Conservation (phyloP, 768 basidiomycete genomes). For the Kwoniella pini region DNA sequence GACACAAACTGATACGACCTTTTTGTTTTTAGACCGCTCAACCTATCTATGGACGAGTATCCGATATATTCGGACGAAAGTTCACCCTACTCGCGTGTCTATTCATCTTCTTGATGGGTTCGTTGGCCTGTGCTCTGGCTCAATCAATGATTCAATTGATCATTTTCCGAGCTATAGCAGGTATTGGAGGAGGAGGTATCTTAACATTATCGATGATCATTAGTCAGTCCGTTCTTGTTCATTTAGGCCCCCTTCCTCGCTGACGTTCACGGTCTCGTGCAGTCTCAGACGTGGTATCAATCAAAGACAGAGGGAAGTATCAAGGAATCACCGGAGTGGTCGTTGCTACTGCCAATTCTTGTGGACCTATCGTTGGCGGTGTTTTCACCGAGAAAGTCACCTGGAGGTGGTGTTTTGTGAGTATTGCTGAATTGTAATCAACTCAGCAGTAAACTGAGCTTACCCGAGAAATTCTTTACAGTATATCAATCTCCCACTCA, state of each 20-base stretch:
- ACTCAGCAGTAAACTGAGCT: constrained; percentile 3
- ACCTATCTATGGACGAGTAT: constrained; percentile 56
- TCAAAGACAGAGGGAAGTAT: constrained; percentile 68
- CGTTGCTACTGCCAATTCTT: constrained; percentile 64
- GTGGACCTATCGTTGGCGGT: constrained; percentile 71
- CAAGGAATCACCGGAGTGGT: constrained; percentile 71
- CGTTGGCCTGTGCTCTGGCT: constrained; percentile 68
- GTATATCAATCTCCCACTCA: constrained; percentile 69
- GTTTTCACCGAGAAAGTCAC: constrained; percentile 64
- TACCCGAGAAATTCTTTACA: constrained; percentile 11
- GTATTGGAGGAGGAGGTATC: constrained; percentile 71
- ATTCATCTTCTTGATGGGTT: constrained; percentile 67
- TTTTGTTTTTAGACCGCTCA: constrained; percentile 59
- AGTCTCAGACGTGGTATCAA: constrained; percentile 67
- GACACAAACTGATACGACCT: not conserved
- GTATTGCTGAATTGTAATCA: too few relatives aligned
- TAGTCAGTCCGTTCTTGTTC: constrained; percentile 54
- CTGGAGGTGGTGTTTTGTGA: constrained; percentile 71
- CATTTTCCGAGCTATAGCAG: constrained; percentile 67
- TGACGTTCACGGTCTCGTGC: too few relatives aligned
- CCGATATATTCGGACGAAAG: constrained; percentile 61
- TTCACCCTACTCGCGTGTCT: constrained; percentile 63
- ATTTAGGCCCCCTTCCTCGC: too few relatives aligned
- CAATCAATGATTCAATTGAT: constrained; percentile 67
- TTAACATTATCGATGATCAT: constrained; percentile 71